Conservation (phyloP, 306 rosid species). For the Quercus suber region DNA sequence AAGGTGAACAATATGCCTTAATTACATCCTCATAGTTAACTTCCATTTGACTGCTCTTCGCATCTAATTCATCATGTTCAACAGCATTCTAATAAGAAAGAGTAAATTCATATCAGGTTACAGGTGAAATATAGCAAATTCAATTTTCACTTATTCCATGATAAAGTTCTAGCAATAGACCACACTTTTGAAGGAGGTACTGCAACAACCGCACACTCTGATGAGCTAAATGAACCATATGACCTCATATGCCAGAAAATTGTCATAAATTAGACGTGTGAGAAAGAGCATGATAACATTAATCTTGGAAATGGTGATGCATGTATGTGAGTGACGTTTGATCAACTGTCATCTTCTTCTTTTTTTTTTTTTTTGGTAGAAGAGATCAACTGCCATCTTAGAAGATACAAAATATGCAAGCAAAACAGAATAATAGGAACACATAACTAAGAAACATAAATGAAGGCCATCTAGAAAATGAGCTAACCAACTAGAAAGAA, state of each 20-base stretch:
- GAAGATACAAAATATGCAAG: neutral
- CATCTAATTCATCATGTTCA: constrained; percentile 73
- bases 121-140: neutral
- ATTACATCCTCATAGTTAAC: constrained; percentile 60
- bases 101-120: neutral
- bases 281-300: neutral
- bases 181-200: neutral
- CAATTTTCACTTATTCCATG: neutral
- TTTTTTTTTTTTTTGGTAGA: no score
- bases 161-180: neutral
- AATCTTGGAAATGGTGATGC: no score
- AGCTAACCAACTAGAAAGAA: neutral
- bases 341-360: no score
- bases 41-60: constrained; percentile 42
- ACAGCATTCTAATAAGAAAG: constrained; percentile 51
- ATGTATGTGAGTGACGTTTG: no score
- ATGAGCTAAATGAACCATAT: neutral
- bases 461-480: neutral
- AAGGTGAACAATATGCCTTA: constrained; percentile 65
- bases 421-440: neutral
- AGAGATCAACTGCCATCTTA: no score
- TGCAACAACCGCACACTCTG: neutral
- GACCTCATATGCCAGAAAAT: neutral
- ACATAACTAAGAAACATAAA: neutral
- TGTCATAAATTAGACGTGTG: neutral